These are phyloP conservation scores for Ogataea parapolymorpha DNA, from an alignment of 805 yeast genomes.

Conservation along the genomic window DNA sequence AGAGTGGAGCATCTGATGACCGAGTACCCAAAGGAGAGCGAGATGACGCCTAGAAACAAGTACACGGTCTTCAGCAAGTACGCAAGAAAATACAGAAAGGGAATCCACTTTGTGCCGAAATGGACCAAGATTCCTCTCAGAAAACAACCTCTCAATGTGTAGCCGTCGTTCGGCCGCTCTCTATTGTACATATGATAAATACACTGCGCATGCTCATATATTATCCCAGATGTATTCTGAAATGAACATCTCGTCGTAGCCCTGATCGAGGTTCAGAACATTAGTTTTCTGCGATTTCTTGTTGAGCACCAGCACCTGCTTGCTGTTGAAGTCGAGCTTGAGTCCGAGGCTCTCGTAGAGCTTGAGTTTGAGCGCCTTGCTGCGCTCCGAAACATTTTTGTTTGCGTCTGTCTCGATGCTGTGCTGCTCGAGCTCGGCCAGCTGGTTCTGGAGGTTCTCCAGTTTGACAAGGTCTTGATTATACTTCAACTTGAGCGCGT, in stretches of 20 bases:
- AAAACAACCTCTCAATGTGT: slow-evolving; percentile 71
- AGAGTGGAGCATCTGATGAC: slow-evolving; percentile 36
- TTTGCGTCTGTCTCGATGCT: slow-evolving; percentile 13
- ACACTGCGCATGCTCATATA: slow-evolving; percentile 27
- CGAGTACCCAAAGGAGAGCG: slow-evolving; percentile 72
- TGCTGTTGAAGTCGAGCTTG: slow-evolving; percentile 39
- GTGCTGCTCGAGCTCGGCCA: slow-evolving; percentile 19
- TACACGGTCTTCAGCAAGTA: slow-evolving; percentile 81
- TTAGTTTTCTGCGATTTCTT: slow-evolving; percentile 44
- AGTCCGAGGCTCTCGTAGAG: slow-evolving; percentile 61
- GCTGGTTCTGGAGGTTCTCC: slow-evolving; percentile 31
- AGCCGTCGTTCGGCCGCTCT: slow-evolving; percentile 7
- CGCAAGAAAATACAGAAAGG: slow-evolving; percentile 77
- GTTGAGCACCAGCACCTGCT: slow-evolving; percentile 48
- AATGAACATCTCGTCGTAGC: slow-evolving; percentile 64
- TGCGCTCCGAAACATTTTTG: slow-evolving; percentile 31
- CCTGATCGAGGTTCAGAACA: slow-evolving; percentile 46
- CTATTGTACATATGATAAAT: slow-evolving; percentile 13
- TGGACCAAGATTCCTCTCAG: slow-evolving; percentile 87
- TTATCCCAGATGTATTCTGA: slow-evolving; percentile 80
- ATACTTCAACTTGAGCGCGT: slow-evolving; percentile 37
- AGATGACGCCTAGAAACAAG: slow-evolving; percentile 80
- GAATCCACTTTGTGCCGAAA: slow-evolving; percentile 83
- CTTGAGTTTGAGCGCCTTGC: slow-evolving; percentile 51
- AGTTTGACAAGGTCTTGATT: slow-evolving; percentile 37